Conservation (phyloP, 257 asterid genomes). For the Linderniella brevidens region DNA sequence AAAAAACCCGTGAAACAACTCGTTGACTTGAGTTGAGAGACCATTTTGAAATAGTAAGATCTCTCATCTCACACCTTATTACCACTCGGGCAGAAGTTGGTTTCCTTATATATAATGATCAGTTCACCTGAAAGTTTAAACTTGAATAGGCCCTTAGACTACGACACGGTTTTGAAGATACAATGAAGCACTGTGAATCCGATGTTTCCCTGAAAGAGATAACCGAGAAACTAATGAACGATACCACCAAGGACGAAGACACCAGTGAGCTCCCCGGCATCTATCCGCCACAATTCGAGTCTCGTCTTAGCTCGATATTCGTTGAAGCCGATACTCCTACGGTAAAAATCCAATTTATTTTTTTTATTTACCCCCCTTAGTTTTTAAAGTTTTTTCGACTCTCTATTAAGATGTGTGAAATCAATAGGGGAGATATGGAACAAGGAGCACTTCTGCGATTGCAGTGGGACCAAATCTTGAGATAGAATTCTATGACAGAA, state of each 20-base stretch:
- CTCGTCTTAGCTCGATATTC: conserved; percentile 54
- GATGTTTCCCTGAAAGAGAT: conserved; percentile 22
- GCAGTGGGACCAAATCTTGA: neutral
- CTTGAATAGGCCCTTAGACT: conserved; percentile 41
- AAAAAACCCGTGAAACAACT: too few relatives aligned
- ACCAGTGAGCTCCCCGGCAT: conserved; percentile 37
- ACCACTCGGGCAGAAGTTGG: too few relatives aligned
- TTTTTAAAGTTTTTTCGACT: neutral
- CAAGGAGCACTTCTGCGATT: conserved; percentile 4
- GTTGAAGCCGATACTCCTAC: conserved; percentile 33
- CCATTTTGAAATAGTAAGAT: too few relatives aligned
- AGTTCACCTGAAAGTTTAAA: too few relatives aligned
- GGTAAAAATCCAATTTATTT: conserved; percentile 18
- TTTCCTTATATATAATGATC: too few relatives aligned
- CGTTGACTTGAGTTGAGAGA: too few relatives aligned
- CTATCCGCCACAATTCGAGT: conserved; percentile 37
- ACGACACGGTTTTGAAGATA: conserved; percentile 19
- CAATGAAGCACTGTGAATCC: conserved; percentile 11
- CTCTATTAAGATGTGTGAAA: neutral
- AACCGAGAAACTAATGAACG: conserved; percentile 20
- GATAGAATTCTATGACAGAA: neutral
- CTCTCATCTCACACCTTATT: too few relatives aligned
- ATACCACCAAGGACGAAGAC: conserved; percentile 40
- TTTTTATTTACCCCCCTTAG: neutral
- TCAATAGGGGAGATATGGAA: conserved; percentile 3